Conservation (phyloP, 768 basidiomycete genomes). For the Crucibulum laeve region DNA sequence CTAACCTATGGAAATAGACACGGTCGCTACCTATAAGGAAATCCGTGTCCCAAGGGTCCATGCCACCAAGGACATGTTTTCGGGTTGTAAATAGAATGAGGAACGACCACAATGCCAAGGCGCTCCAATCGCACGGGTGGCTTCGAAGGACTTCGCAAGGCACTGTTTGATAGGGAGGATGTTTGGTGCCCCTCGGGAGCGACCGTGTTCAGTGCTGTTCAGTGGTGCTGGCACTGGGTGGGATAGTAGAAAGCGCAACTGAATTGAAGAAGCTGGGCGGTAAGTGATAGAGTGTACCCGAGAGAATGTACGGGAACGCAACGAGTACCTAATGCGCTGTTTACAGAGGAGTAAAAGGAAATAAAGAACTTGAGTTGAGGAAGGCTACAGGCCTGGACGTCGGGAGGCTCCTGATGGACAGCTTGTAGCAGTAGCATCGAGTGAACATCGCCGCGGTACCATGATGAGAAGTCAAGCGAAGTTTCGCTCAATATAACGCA, state of each 20-base stretch:
- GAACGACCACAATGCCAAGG: slow-evolving; percentile 1
- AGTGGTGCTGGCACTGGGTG: too few relatives aligned
- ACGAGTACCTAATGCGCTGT: neutral
- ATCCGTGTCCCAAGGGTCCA: neutral
- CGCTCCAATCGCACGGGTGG: neutral
- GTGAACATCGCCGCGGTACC: too few relatives aligned
- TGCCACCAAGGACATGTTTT: too few relatives aligned
- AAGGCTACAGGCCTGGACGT: too few relatives aligned
- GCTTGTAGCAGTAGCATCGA: too few relatives aligned
- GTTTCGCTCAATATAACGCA: too few relatives aligned
- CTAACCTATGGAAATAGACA: too few relatives aligned
- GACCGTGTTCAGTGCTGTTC: neutral
- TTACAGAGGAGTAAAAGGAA: neutral
- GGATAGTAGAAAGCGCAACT: neutral
- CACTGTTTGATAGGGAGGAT: neutral
- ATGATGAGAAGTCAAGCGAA: too few relatives aligned
- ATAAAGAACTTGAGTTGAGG: neutral
- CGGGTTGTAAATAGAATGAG: neutral
- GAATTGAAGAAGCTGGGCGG: neutral
- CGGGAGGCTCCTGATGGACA: too few relatives aligned
- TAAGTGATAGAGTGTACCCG: neutral
- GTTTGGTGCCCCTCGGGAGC: neutral
- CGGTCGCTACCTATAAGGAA: neutral
- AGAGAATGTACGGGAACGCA: neutral
- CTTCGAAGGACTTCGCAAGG: neutral